These are phyloP conservation scores for Neurospora pannonica DNA, from an alignment of 495 filamentous ascomycete species.

Conservation along the genomic window DNA sequence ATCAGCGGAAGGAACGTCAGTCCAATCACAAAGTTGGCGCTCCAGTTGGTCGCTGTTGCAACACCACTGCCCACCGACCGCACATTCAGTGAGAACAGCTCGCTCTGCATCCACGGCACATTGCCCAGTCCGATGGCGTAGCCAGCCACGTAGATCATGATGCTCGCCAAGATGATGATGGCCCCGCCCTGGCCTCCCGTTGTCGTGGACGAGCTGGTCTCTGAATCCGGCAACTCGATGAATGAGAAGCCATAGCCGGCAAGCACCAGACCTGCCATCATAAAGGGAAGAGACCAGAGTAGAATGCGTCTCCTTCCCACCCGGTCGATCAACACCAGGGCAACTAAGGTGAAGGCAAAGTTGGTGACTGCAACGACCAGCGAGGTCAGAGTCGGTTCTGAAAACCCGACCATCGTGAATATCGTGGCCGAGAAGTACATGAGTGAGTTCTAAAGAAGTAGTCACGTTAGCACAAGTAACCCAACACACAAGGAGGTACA, in stretches of 20 bases:
- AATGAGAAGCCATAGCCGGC: slow-evolving; percentile 59
- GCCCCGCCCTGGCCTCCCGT: slow-evolving; percentile 25
- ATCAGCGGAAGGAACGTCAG: slow-evolving; percentile 82
- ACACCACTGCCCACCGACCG: slow-evolving; percentile 71
- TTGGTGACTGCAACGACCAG: slow-evolving; percentile 78
- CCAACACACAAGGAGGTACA: neutral
- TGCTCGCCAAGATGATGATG: slow-evolving; percentile 53
- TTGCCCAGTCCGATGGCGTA: slow-evolving; percentile 87
- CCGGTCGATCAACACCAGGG: slow-evolving; percentile 69
- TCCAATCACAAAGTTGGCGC: slow-evolving; percentile 77
- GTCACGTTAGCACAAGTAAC: slow-evolving; percentile 5
- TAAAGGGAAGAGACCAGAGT: slow-evolving; percentile 75
- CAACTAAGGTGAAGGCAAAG: slow-evolving; percentile 67
- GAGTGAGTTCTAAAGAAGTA: slow-evolving; percentile 54
- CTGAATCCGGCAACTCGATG: slow-evolving; percentile 29
- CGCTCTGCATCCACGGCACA: slow-evolving; percentile 88
- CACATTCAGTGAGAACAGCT: slow-evolving; percentile 79
- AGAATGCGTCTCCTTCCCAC: slow-evolving; percentile 75
- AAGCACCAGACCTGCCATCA: slow-evolving; percentile 60
- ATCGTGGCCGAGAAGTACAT: slow-evolving; percentile 97
- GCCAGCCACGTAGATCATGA: slow-evolving; percentile 74
- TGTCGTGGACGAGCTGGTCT: slow-evolving; percentile 14
- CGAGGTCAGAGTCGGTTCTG: slow-evolving; percentile 69
- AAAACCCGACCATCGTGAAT: slow-evolving; percentile 71
- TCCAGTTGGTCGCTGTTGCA: slow-evolving; percentile 87